Evolutionary conservation across 768 basidiomycete genomes (phyloP).

Genomic region (Mycena kentingensis): DNA sequence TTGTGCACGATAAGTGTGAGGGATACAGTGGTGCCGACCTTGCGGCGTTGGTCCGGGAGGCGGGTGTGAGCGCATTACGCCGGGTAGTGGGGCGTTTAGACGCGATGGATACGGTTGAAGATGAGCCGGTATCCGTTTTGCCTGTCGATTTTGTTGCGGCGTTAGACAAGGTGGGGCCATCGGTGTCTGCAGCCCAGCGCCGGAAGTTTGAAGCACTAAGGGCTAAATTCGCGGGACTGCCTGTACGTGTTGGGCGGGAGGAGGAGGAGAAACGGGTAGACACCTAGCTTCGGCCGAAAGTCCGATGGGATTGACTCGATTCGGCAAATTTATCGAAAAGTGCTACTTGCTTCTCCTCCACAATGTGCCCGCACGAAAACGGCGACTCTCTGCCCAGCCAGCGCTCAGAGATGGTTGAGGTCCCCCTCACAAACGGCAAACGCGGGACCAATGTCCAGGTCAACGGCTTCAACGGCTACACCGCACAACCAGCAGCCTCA

Average conservation of each 20-base stretch:
- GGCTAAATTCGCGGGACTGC: slow-evolving; percentile 81
- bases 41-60: slow-evolving; percentile 85
- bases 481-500: slow-evolving; percentile 39
- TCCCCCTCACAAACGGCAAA: slow-evolving; percentile 57
- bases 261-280: slow-evolving; percentile 41
- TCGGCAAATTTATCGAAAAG: slow-evolving; percentile 6
- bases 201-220: slow-evolving; percentile 79
- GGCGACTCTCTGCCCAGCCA: slow-evolving; percentile 47
- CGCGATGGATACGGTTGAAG: slow-evolving; percentile 47
- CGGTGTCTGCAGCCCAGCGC: slow-evolving; percentile 80
- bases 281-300: slow-evolving; percentile 12
- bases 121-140: slow-evolving; percentile 48
- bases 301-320: background rate
- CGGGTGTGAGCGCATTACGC: slow-evolving; percentile 81
- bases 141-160: slow-evolving; percentile 73
- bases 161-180: slow-evolving; percentile 80
- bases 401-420: slow-evolving; percentile 68
- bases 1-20: slow-evolving; percentile 68
- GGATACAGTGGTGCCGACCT: slow-evolving; percentile 94
- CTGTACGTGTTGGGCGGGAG: slow-evolving; percentile 51
- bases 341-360: slow-evolving; percentile 21
- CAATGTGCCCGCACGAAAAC: slow-evolving; percentile 68
- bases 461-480: slow-evolving; percentile 38
- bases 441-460: slow-evolving; percentile 39
- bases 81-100: slow-evolving; percentile 70